Percentiles rank a stretch among this genome's conserved stretches.
Conservation (phyloP, 2,329 filamentous ascomycete species). For the Cryphonectria japonica region DNA sequence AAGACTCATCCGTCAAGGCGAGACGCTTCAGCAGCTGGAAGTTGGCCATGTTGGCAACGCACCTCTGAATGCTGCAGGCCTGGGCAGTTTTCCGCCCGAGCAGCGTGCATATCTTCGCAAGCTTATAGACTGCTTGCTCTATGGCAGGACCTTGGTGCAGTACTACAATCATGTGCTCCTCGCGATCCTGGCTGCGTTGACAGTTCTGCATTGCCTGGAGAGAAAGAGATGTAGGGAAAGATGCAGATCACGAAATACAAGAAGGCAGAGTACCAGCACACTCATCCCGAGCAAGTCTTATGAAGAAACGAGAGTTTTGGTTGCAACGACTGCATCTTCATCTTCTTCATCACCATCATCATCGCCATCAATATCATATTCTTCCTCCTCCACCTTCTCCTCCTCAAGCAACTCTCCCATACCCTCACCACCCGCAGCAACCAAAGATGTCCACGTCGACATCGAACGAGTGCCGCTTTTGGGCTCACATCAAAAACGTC, state of each 20-base stretch:
- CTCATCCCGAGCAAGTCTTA: not conserved
- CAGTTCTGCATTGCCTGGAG: constrained; percentile 36
- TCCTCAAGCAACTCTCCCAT: constrained; percentile 41
- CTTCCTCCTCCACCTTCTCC: constrained; percentile 27
- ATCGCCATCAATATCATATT: constrained; percentile 28
- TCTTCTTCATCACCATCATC: not conserved
- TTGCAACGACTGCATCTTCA: too few relatives aligned
- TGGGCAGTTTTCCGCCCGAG: constrained; percentile 34
- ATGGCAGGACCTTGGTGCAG: constrained; percentile 39
- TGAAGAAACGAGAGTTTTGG: not conserved
- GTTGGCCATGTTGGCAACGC: not conserved
- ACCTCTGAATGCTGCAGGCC: constrained; percentile 5
- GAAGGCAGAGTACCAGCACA: not conserved
- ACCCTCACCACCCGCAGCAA: constrained; percentile 32
- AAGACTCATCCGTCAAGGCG: not conserved
- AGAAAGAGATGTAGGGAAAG: constrained; percentile 32
- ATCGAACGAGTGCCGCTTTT: constrained; percentile 44
- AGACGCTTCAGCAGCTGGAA: not conserved
- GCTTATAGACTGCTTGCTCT: constrained; percentile 39
- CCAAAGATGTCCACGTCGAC: constrained; percentile 36
- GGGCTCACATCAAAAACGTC: not conserved
- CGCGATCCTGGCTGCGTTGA: constrained; percentile 35
- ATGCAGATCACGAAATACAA: constrained; percentile 28
- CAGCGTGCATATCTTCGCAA: constrained; percentile 40
- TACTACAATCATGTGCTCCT: constrained; percentile 43